phyloP scores from a whole-genome alignment of 1,139 yeast species.

The Hyphopichia fennica region DNA sequence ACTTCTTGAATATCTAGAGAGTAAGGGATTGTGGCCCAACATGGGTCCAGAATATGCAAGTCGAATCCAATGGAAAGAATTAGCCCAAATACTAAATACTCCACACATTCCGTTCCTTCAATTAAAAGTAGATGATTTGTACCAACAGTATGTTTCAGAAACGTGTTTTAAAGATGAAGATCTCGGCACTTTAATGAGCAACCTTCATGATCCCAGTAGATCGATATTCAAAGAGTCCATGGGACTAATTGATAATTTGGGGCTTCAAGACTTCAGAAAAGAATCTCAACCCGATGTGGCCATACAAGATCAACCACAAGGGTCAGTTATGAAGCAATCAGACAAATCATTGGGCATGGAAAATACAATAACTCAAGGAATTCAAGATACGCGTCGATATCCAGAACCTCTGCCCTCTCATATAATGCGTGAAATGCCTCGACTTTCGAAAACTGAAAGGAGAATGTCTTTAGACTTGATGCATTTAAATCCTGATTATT shows the following conservation, averaged over 20 bases:
- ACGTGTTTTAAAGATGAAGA: slow-evolving; percentile 6
- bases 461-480: slow-evolving; percentile 35
- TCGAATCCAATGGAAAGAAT: slow-evolving; percentile 1
- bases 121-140: slow-evolving; percentile 23
- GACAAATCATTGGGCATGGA: neutral
- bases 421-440: neutral
- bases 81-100: neutral
- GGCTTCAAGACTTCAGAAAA: slow-evolving; percentile 14
- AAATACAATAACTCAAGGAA: neutral
- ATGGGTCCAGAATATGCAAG: neutral
- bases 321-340: neutral
- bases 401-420: too few relatives aligned
- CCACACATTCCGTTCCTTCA: slow-evolving; percentile 17
- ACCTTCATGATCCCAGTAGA: neutral
- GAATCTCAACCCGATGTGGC: neutral
- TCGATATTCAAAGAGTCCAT: slow-evolving; percentile 12
- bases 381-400: too few relatives aligned
- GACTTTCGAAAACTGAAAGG: slow-evolving; percentile 9
- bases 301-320: neutral
- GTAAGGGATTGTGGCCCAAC: neutral
- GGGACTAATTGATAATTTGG: slow-evolving; percentile 16
- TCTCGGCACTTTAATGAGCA: slow-evolving; percentile 7
- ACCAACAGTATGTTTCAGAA: slow-evolving; percentile 12
- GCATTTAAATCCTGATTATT: slow-evolving; percentile 10
- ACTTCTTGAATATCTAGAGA: neutral